These are phyloP conservation scores for Globisporangium ultimum DNA, from an alignment of 352 stramenopile genomes.

Conservation along the genomic window DNA sequence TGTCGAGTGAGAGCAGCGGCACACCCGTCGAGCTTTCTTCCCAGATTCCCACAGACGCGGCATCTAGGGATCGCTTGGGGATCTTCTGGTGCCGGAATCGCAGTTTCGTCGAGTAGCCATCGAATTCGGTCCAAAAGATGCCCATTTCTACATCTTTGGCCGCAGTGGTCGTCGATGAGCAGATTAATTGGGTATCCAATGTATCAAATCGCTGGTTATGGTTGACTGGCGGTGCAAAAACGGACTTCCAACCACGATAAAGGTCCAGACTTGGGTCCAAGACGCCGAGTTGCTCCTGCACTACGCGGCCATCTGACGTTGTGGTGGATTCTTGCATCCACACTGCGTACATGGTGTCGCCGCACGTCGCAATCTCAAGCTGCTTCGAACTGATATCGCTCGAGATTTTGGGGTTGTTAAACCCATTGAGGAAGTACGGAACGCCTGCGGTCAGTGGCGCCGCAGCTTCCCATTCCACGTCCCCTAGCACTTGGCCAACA, in stretches of 20 bases:
- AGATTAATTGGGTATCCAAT: slow-evolving; percentile 36
- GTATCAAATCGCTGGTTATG: slow-evolving; percentile 51
- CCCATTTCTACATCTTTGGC: slow-evolving; percentile 18
- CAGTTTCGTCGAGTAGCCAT: slow-evolving; percentile 63
- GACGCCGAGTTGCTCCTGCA: slow-evolving; percentile 11
- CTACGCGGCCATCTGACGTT: not conserved
- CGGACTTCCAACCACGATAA: slow-evolving; percentile 26
- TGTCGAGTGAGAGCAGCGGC: slow-evolving; percentile 43
- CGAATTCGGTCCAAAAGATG: slow-evolving; percentile 71
- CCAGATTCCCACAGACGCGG: slow-evolving; percentile 12
- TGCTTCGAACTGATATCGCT: not conserved
- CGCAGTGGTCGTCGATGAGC: slow-evolving; percentile 18
- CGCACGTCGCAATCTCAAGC: slow-evolving; percentile 13
- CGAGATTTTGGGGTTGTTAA: not conserved
- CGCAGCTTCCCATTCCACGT: slow-evolving; percentile 40
- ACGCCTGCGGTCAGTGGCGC: slow-evolving; percentile 21
- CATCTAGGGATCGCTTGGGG: slow-evolving; percentile 12
- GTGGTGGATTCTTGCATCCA: slow-evolving; percentile 8
- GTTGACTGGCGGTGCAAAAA: slow-evolving; percentile 27
- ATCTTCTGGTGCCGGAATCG: slow-evolving; percentile 43
- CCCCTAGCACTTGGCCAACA: slow-evolving; percentile 33
- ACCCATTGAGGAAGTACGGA: slow-evolving; percentile 10
- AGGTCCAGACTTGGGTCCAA: slow-evolving; percentile 15
- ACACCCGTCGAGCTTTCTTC: slow-evolving; percentile 37
- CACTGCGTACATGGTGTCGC: slow-evolving; percentile 13